These are phyloP conservation scores for Eucalyptus sp. DNA, from an alignment of 345 rosid genomes.

Conservation along the genomic window DNA sequence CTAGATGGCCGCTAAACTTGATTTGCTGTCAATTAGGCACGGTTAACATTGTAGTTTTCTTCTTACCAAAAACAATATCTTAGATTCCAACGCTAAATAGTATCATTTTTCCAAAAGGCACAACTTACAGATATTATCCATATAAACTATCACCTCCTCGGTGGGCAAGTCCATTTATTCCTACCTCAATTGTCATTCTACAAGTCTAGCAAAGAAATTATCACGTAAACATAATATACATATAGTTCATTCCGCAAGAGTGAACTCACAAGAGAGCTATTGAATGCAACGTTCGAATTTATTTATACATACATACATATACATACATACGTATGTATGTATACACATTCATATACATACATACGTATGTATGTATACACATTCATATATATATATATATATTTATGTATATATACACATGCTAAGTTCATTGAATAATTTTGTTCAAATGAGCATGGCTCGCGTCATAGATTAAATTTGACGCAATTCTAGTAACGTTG, in stretches of 20 bases:
- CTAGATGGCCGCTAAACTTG: not conserved
- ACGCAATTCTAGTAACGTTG: not conserved
- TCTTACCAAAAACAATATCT: not conserved
- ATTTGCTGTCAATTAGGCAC: no score
- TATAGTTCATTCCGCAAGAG: no score
- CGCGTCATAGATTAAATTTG: not conserved
- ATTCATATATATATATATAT: no score
- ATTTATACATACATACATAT: no score
- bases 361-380: no score
- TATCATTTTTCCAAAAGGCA: not conserved
- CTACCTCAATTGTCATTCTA: not conserved
- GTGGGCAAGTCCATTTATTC: not conserved
- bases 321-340: fast-evolving
- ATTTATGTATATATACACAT: not conserved
- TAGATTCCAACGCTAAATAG: not conserved
- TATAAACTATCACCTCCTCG: no score
- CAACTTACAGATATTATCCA: not conserved
- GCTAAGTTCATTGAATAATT: not conserved
- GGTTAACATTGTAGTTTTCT: not conserved
- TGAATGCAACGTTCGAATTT: no score
- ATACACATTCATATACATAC: no score
- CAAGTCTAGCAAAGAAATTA: not conserved
- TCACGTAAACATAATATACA: no score
- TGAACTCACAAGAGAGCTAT: no score
- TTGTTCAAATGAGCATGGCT: no score